Evolutionary conservation across 176 grass and related monocot species (phyloP).

Genomic region (Triticum timopheevii): DNA sequence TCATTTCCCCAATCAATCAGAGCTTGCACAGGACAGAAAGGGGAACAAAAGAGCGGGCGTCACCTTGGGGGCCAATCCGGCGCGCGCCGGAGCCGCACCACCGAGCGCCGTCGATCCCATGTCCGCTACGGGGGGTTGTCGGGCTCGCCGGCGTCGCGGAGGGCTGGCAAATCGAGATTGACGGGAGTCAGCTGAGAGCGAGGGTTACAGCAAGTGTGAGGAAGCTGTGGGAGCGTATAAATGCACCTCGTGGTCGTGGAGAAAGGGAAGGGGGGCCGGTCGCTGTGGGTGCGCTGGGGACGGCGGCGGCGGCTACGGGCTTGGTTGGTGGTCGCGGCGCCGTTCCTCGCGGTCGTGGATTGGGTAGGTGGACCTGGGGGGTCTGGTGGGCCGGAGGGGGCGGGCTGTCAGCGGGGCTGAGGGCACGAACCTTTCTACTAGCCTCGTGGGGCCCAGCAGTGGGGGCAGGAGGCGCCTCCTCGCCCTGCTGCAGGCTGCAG

Average conservation of each 20-base stretch:
- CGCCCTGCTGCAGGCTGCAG: too few species aligned
- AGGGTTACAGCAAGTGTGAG: neutral
- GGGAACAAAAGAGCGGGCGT: neutral
- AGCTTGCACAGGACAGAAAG: neutral
- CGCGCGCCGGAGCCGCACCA: conserved; percentile 3
- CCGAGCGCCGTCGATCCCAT: conserved; percentile 45
- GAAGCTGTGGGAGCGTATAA: neutral
- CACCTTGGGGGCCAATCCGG: conserved; percentile 40
- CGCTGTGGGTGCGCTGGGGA: neutral
- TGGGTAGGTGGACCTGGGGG: neutral
- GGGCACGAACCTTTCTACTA: too few species aligned
- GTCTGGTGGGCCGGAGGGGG: too few species aligned
- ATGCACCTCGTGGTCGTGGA: neutral
- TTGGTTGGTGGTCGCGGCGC: neutral
- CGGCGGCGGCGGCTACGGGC: neutral
- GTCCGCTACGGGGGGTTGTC: neutral
- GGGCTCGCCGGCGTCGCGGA: too few species aligned
- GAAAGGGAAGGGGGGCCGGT: neutral
- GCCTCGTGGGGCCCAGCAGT: too few species aligned
- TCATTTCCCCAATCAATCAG: neutral
- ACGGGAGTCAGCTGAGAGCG: neutral
- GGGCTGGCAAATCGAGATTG: neutral
- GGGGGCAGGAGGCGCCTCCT: too few species aligned
- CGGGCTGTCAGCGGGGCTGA: too few species aligned
- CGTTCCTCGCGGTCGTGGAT: neutral